Conservation (phyloP, 148 eudicot species). For the Cornus controversa region DNA sequence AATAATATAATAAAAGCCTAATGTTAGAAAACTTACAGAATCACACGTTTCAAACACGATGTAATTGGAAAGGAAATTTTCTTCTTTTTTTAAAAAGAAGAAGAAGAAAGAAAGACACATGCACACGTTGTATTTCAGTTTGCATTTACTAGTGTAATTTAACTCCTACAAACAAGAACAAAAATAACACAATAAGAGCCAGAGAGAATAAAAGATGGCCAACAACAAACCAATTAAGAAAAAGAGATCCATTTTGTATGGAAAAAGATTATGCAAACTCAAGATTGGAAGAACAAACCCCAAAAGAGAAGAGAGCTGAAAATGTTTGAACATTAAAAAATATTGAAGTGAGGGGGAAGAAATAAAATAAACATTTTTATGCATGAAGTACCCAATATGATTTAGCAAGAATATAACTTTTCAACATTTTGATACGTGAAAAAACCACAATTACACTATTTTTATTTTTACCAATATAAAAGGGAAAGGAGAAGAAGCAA, state of each 20-base stretch:
- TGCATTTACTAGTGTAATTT: neutral
- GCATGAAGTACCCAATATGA: neutral
- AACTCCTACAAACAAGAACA: no score
- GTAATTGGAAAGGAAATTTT: no score
- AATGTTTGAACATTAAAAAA: neutral
- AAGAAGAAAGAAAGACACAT: no score
- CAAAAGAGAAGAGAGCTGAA: neutral
- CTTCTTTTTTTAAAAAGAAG: no score
- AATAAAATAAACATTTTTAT: constrained; percentile 7
- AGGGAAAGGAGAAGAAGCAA: constrained; percentile 16
- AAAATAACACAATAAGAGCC: constrained; percentile 1
- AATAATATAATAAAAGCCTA: no score
- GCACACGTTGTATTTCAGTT: no score
- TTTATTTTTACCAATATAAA: neutral
- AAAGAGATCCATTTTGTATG: constrained; percentile 6
- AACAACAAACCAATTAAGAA: neutral
- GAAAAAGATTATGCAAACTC: neutral
- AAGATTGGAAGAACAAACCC: no score
- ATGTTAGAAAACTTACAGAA: no score
- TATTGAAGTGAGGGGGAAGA: constrained; percentile 1
- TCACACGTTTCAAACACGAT: no score
- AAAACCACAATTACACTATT: neutral
- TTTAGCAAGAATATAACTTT: neutral
- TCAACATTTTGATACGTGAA: neutral
- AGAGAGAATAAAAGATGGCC: constrained; percentile 24